A percentile compares a stretch with the other conserved stretches of the same genome.
These are phyloP conservation scores for Yarrowia hollandica DNA, from an alignment of 805 yeast genomes.

Conservation along the genomic window DNA sequence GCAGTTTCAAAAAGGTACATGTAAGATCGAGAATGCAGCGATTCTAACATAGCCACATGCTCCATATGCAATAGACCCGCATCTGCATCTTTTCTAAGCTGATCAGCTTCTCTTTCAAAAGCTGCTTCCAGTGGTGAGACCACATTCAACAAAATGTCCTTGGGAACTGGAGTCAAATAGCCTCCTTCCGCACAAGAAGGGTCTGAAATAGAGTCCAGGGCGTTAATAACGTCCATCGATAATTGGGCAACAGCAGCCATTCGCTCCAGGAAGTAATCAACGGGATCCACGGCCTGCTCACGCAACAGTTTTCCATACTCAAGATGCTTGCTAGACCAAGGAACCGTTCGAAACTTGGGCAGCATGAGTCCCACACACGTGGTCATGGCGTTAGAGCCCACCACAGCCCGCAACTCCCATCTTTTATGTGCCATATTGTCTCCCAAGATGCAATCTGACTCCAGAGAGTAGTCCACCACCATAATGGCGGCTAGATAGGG, in stretches of 20 bases:
- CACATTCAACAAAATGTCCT: background rate
- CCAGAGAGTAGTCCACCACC: conserved; percentile 20
- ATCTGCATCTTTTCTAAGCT: conserved; percentile 3
- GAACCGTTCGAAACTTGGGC: conserved; percentile 13
- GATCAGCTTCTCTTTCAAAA: conserved; percentile 7
- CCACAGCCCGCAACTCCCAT: conserved; percentile 21
- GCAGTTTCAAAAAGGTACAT: conserved; percentile 20
- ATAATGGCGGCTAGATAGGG: conserved; percentile 13
- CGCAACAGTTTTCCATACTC: conserved; percentile 16
- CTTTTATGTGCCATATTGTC: conserved; percentile 17
- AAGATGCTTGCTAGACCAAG: conserved; percentile 1
- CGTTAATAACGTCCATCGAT: conserved; percentile 7
- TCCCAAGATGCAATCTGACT: background rate
- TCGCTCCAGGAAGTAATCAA: conserved; percentile 10
- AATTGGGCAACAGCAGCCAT: conserved; percentile 3
- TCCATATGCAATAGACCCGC: conserved; percentile 4
- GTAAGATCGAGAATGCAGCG: conserved; percentile 1
- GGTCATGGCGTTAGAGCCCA: conserved; percentile 23
- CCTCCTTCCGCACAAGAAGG: conserved; percentile 16
- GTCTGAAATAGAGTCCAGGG: conserved; percentile 14
- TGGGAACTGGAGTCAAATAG: conserved; percentile 1
- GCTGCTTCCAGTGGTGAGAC: conserved; percentile 12
- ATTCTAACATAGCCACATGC: conserved; percentile 9
- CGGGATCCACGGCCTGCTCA: conserved; percentile 16
- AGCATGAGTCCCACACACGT: conserved; percentile 24